Evolutionary conservation across 176 grass and related monocot species (phyloP), one percentile per base, ranked within the genome.

Genomic region (Phyllostachys edulis): DNA sequence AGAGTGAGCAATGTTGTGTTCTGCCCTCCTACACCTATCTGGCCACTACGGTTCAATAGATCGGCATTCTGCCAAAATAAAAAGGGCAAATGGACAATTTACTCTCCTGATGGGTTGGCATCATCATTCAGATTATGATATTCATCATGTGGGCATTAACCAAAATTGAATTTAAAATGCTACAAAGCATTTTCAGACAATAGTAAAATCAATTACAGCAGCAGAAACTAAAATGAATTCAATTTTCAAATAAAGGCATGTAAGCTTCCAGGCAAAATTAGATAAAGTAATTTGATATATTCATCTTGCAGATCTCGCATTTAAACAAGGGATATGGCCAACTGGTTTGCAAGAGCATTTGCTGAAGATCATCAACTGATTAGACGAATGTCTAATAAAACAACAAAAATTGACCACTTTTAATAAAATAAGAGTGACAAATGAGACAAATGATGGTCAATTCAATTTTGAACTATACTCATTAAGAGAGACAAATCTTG

Each of bases 1-100:
- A 99, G 77, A 78, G 89, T 85, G 47, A 90, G 71, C 63, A 98
- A 87, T 59, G 65, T 83, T 88, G 89, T 73, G 59, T 71, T 88
- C 23, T 45, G 60, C 17, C 64, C 54, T 84, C 78, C 81, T 61
- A 54, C 60, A 49, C 34, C 81, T 51, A 68, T 78, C 82, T 88
- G 81, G 75, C 9, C 63, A 51, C 41, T 73, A 80, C 13, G 69
- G 63, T 80, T 93, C 73, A 78, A 75, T 38, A 74, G 57, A 81
- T 82, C 38, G 0, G 20, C 59, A 73, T 86, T 91, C 76, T 89
- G 73, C 42, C 42, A 84, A 85, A 88, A 85, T 24, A 77, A 21
- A 63, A 80, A 83, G 13, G 44, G n/a, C 7, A 60, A 68, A 80
- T 29, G 66, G 49, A 66, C 27, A 32, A 72, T 46, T 88, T 70